Base-by-base conservation (phyloP, 495 filamentous ascomycete genomes). In the Penicillium robsamsonii region DNA sequence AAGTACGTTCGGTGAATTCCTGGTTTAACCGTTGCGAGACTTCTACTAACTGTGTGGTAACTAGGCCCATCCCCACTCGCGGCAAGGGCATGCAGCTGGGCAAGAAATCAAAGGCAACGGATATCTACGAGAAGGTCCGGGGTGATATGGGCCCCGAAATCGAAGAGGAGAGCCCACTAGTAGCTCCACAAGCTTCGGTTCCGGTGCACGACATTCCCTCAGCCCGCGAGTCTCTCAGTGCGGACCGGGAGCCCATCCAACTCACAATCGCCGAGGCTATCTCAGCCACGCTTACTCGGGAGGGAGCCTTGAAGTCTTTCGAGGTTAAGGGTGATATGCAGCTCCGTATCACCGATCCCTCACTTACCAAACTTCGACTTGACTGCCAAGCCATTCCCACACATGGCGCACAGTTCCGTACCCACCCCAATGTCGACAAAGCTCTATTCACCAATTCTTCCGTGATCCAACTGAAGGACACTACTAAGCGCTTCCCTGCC, bases 11-110 rank as follows among this genome's bases (percentile, higher is more conserved):
- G 12, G 25, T 6, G 35, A 13, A 31, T 38, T 4, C 15, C 4
- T n/a, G 15, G 15, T 31, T 27, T 9, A 9, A 11, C 29, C 11
- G 11, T 11, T 25, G 31, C 18, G 15, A 11, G 18, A 35, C 51
- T 37, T 44, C 55, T 69, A 51, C 52, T 7, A 17, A 48, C 33
- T 35, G 15, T 18, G 50, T 47, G 12, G 43, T 48, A 18, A 43
- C n/a, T 65, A 88, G 83, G 67, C 76, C 84, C 31, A 68, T 86
- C 45, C 84, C 88, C 27, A 82, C 85, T 35, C 91, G 93, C 68
- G 91, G 91, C 55, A 98, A 98, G 75, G 94, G 94, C 49, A 97
- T 98, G 94, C 93, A 97, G 71, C 75, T 98, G 38, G 95, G 94
- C 72, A 96, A 96, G 80, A 97, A 97, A 75, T 96, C 90, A 33